Evolutionary conservation across 495 filamentous ascomycete genomes (phyloP).

Genomic region (Penicillium pulvis): DNA sequence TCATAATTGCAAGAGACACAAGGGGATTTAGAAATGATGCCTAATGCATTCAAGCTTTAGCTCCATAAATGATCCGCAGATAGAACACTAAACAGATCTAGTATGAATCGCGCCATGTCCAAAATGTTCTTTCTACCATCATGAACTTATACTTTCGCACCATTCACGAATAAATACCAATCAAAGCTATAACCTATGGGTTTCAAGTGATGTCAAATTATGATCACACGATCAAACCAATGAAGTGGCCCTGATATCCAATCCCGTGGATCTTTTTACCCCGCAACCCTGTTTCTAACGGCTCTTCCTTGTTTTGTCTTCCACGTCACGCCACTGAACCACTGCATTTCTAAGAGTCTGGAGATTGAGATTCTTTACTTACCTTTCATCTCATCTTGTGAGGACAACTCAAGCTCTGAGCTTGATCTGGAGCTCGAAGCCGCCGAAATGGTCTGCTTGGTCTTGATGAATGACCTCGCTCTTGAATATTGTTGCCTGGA

Average conservation of each 20-base stretch:
- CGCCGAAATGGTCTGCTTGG: no score
- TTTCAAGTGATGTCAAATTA: neutral
- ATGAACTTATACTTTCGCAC: no score
- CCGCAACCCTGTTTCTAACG: neutral
- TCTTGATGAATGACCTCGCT: neutral
- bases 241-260: neutral
- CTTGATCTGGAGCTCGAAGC: neutral
- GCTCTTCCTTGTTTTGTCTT: constrained; percentile 2
- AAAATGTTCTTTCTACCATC: no score
- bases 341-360: neutral
- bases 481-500: neutral
- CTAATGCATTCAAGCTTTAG: no score
- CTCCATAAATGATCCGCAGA: no score
- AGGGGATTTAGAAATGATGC: no score
- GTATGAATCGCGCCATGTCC: no score
- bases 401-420: neutral
- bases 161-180: no score
- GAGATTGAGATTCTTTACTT: neutral
- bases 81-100: no score
- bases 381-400: neutral
- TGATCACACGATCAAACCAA: neutral
- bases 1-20: neutral
- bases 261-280: neutral
- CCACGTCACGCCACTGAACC: constrained; percentile 1
- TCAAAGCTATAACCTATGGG: neutral